Conservation (phyloP, 2,329 filamentous ascomycete species). For the Sclerotinia trifoliorum region DNA sequence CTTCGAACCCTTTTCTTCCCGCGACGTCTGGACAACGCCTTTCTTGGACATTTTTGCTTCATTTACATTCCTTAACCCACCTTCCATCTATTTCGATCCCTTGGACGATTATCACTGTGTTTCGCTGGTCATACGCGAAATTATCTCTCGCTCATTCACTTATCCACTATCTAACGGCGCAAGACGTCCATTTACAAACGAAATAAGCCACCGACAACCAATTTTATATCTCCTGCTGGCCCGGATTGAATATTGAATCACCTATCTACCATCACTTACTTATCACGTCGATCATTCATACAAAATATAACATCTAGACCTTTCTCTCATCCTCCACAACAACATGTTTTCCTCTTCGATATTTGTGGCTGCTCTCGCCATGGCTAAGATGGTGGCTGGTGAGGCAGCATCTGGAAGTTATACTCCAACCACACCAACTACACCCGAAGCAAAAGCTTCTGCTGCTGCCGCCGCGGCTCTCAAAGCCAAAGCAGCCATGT, state of each 20-base stretch:
- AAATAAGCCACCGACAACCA: background rate
- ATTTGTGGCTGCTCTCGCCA: slow-evolving; percentile 29
- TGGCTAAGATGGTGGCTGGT: slow-evolving; percentile 30
- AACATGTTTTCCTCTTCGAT: slow-evolving; percentile 32
- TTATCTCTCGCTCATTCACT: slow-evolving; percentile 9
- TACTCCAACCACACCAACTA: slow-evolving; percentile 19
- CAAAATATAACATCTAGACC: background rate
- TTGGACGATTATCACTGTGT: background rate
- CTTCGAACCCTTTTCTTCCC: background rate
- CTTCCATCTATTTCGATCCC: background rate
- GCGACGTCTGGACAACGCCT: slow-evolving; percentile 15
- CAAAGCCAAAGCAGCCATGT: slow-evolving; percentile 30
- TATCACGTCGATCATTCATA: background rate
- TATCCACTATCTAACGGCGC: slow-evolving; percentile 14
- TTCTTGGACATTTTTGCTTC: slow-evolving; percentile 11
- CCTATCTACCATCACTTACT: background rate
- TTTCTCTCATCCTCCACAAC: slow-evolving; percentile 1
- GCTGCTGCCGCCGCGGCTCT: slow-evolving; percentile 25
- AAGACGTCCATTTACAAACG: slow-evolving; percentile 10
- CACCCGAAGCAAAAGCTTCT: slow-evolving; percentile 20
- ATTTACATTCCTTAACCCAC: slow-evolving; percentile 20
- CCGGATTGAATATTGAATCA: background rate
- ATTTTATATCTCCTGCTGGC: slow-evolving; percentile 10
- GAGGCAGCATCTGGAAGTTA: slow-evolving; percentile 20
- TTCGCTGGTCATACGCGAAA: slow-evolving; percentile 26